Evolutionary conservation across 2,329 filamentous ascomycete species (phyloP), one percentile per base, ranked within the genome.

Genomic region (Bipolaris gigantea): DNA sequence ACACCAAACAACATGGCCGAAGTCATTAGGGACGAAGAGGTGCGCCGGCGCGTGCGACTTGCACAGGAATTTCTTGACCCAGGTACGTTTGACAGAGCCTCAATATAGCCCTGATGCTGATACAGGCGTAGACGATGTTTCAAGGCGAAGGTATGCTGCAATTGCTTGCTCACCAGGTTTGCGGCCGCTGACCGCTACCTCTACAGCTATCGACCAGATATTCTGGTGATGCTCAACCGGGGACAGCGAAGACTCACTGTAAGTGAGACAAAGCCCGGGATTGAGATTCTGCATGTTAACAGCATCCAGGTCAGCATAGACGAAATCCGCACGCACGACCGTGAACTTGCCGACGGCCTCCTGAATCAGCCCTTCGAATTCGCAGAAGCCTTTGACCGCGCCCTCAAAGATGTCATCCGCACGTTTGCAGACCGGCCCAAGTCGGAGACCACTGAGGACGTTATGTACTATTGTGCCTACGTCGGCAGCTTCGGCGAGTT

Each of bases 61-160:
- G 92, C 91, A n/a, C 84, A 89, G 67, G 92, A 97, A 74, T 97
- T 97, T 71, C 85, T 97, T 39, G 93, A 97, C 80, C 93, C 93
- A 57, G 87, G 92, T 96, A 83, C 69, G 87, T 75, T 40, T 8
- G 2, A 4, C 32, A 5, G 23, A 32, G 16, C 33, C 18, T 11
- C 13, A 11, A 38, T 32, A 21, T 18, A 9, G 18, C 7, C 9
- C 9, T 34, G 16, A 36, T 32, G 49, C 70, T 76, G 57, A 76
- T 57, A 36, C 41, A 35, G 36, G 21, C 39, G 21, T 55, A 86
- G 83, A 76, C 63, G 83, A 86, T 76, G 79, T 79, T 21, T 75
- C 80, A 57, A 81, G 81, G 55, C 80, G 83, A 70, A 82, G 79
- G 80, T 82, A 72, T 53, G 18, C 36, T 21, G 27, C 10, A n/a